These are phyloP conservation scores for Paxillus rubicundulus DNA, from an alignment of 768 basidiomycete genomes.

Conservation along the genomic window DNA sequence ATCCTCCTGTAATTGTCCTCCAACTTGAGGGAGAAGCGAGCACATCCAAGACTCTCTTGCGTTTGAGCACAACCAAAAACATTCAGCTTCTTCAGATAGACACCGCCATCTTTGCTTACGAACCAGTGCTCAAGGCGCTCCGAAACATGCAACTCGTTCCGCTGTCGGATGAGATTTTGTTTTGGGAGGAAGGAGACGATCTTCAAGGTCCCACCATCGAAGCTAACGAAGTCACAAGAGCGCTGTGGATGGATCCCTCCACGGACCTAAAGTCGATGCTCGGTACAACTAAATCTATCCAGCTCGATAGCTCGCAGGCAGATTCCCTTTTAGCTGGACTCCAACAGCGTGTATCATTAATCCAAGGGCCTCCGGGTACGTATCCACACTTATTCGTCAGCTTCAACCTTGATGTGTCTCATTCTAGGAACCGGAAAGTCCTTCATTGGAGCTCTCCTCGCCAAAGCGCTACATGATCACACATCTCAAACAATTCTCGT, in stretches of 20 bases:
- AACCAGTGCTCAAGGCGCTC: slow-evolving; percentile 59
- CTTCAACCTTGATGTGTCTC: neutral
- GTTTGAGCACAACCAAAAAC: slow-evolving; percentile 35
- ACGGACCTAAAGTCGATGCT: slow-evolving; percentile 43
- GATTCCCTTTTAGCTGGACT: slow-evolving; percentile 50
- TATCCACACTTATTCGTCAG: neutral
- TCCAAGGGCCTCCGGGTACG: slow-evolving; percentile 72
- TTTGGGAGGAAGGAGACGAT: slow-evolving; percentile 44
- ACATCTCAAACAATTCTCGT: slow-evolving; percentile 55
- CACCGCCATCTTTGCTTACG: slow-evolving; percentile 60
- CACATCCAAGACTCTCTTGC: slow-evolving; percentile 39
- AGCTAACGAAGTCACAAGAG: slow-evolving; percentile 23
- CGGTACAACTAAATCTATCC: slow-evolving; percentile 35
- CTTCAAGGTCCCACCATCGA: slow-evolving; percentile 7
- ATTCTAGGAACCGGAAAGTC: slow-evolving; percentile 68
- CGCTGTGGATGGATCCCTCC: slow-evolving; percentile 30
- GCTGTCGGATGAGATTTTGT: slow-evolving; percentile 50
- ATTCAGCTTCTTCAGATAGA: slow-evolving; percentile 57
- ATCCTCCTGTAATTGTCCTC: slow-evolving; percentile 50
- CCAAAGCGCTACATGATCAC: slow-evolving; percentile 54
- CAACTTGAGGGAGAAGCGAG: slow-evolving; percentile 49
- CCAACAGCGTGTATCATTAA: slow-evolving; percentile 54
- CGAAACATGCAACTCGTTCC: slow-evolving; percentile 47
- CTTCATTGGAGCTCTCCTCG: slow-evolving; percentile 66
- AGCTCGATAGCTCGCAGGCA: slow-evolving; percentile 52